Base-by-base conservation (phyloP, 2,329 filamentous ascomycete species). In the Colletotrichum sidae region DNA sequence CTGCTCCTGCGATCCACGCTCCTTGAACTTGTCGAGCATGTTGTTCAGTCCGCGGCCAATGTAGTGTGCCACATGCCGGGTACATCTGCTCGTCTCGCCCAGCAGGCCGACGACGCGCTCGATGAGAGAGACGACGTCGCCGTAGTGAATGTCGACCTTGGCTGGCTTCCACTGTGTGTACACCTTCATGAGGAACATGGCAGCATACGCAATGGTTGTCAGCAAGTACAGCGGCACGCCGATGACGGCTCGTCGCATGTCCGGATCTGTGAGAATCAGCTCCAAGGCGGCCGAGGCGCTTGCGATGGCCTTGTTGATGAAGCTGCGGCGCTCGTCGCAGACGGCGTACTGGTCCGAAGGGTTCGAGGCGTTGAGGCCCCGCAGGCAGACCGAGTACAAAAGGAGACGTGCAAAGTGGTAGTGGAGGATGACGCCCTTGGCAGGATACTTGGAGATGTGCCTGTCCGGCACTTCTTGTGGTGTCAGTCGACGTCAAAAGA, bases 391-490 rank as follows among this genome's bases (percentile, higher is more conserved):
- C 5, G 83, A 84, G 49, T 83, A 80, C 8, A 85, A 73, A 51
- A 84, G 81, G 15, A 86, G 72, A 52, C 82, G 79, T 51, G 81
- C 83, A 69, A 84, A 85, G 70, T 84, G 76, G 65, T 83, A 83
- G 69, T 85, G 81, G 65, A 85, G 74, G 35, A 76, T 76, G 7
- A 84, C 81, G 33, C 81, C 82, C 71, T 83, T 83, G 57, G 80
- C 78, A 17, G 83, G 83, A 69, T 84, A 85, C 55, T 78, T 76
- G 44, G 80, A 78, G 41, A 85, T 77, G 67, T 82, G 78, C 60
- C 77, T 76, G 65, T 81, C 82, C 38, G 79, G 78, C 51, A 75
- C 81, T 84, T 17, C 9, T 46, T 15, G 15, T n/a, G 10, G 13
- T 45, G 42, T 45, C 11, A 45, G 42, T 13, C 6, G 38, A 41